A percentile compares a stretch with the other conserved stretches of the same genome.
phyloP scores from a whole-genome alignment of 306 rosid species.

The Glycyrrhiza uralensis region DNA sequence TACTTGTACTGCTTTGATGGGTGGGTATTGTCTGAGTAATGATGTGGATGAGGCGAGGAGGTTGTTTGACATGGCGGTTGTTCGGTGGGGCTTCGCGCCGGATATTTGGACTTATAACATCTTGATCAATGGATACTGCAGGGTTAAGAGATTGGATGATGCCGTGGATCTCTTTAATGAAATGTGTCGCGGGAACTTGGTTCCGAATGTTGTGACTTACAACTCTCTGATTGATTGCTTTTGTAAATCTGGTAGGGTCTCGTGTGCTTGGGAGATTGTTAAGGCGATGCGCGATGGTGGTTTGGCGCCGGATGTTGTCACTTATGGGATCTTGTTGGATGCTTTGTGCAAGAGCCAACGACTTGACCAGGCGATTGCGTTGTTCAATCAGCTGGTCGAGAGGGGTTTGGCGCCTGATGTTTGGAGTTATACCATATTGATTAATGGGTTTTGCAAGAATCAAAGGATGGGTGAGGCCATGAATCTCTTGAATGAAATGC shows the following conservation, averaged over 20 bases:
- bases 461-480: conserved; percentile 1
- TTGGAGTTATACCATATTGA: conserved; percentile 20
- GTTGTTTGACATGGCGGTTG: background rate
- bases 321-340: conserved; percentile 20
- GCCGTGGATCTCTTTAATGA: background rate
- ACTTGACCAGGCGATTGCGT: conserved; percentile 7
- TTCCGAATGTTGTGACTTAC: conserved; percentile 15
- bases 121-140: conserved; percentile 32
- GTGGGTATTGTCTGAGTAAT: conserved; percentile 19
- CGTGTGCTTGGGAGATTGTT: conserved; percentile 3
- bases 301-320: conserved; percentile 2
- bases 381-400: background rate
- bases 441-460: conserved; percentile 9
- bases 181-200: conserved; percentile 10
- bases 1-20: conserved; percentile 19
- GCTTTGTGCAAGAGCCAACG: conserved; percentile 15
- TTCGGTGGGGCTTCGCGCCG: conserved; percentile 7
- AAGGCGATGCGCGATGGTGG: background rate
- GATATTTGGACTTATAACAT: conserved; percentile 15
- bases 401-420: conserved; percentile 15
- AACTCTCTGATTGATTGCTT: conserved; percentile 6
- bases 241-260: conserved; percentile 15
- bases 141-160: background rate
- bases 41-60: conserved; percentile 21
- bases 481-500: background rate